Conservation (phyloP, 768 basidiomycete species). For the Tricholoma matsutake region DNA sequence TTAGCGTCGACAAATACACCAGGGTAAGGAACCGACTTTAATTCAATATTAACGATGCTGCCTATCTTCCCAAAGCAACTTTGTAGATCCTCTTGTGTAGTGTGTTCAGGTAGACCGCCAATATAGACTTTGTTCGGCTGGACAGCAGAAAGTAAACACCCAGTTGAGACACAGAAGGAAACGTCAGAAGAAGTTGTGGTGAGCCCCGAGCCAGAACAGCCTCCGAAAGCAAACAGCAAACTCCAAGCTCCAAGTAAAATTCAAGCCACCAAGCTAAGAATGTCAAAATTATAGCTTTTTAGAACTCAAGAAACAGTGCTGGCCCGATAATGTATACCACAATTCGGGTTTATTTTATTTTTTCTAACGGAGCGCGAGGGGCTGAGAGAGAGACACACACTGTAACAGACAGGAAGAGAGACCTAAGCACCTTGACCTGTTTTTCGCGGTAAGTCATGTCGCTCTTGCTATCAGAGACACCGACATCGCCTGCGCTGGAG, state of each 20-base stretch:
- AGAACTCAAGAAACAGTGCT: conserved; percentile 30
- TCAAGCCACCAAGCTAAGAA: conserved; percentile 25
- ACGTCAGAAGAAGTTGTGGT: conserved; percentile 49
- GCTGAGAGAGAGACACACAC: conserved; percentile 19
- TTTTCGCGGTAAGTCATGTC: conserved; percentile 60
- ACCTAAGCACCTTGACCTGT: conserved; percentile 88
- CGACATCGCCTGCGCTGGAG: conserved; percentile 45
- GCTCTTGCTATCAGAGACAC: conserved; percentile 39
- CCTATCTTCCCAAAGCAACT: conserved; percentile 88
- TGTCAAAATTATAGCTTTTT: conserved; percentile 31
- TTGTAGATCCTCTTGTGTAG: conserved; percentile 80
- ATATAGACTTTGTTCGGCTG: conserved; percentile 95
- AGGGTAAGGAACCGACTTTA: conserved; percentile 59
- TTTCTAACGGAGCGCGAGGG: conserved; percentile 10
- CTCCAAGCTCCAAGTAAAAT: conserved; percentile 22
- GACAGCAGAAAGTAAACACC: conserved; percentile 69
- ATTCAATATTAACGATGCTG: conserved; percentile 68
- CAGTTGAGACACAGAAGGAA: conserved; percentile 46
- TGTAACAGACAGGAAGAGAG: conserved; percentile 32
- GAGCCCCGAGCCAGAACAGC: conserved; percentile 39
- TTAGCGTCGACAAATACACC: conserved; percentile 15
- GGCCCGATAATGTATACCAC: conserved; percentile 34
- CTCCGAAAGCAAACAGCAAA: conserved; percentile 35
- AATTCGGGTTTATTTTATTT: conserved; percentile 8
- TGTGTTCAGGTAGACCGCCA: conserved; percentile 85